Conservation (phyloP, 169 alveolate genomes). For the Plasmodium vinckei region DNA sequence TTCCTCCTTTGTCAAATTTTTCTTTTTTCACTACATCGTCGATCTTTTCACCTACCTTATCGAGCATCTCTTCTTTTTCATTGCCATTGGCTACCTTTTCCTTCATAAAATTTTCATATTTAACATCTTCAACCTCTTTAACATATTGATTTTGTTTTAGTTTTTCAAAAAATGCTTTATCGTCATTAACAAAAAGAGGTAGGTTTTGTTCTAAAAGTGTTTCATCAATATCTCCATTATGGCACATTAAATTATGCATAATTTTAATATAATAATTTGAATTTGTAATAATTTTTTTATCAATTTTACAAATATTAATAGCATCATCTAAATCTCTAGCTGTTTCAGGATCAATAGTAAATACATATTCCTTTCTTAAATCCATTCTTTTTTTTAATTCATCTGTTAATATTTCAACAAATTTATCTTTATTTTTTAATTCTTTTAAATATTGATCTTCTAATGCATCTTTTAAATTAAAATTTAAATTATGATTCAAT, state of each 20-base stretch:
- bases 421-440: constrained; percentile 17
- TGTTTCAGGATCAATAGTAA: constrained; percentile 85
- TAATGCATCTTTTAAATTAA: constrained; percentile 60
- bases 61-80: not conserved
- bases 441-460: constrained; percentile 57
- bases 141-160: constrained; percentile 27
- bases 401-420: constrained; percentile 26
- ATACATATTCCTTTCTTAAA: constrained; percentile 59
- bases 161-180: constrained; percentile 16
- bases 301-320: constrained; percentile 67
- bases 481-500: constrained; percentile 40
- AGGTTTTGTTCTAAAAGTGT: constrained; percentile 50
- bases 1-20: not conserved
- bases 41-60: not conserved
- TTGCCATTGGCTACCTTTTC: not conserved
- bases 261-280: constrained; percentile 55
- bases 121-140: constrained; percentile 35
- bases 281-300: constrained; percentile 18
- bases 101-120: constrained; percentile 22
- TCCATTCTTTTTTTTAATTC: constrained; percentile 64
- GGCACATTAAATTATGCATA: constrained; percentile 51
- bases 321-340: constrained; percentile 88
- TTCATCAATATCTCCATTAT: constrained; percentile 74
- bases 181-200: constrained; percentile 44
- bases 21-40: not conserved